phyloP scores from a whole-genome alignment of 2,329 filamentous ascomycete species.

The Tolypocladium amazonense region DNA sequence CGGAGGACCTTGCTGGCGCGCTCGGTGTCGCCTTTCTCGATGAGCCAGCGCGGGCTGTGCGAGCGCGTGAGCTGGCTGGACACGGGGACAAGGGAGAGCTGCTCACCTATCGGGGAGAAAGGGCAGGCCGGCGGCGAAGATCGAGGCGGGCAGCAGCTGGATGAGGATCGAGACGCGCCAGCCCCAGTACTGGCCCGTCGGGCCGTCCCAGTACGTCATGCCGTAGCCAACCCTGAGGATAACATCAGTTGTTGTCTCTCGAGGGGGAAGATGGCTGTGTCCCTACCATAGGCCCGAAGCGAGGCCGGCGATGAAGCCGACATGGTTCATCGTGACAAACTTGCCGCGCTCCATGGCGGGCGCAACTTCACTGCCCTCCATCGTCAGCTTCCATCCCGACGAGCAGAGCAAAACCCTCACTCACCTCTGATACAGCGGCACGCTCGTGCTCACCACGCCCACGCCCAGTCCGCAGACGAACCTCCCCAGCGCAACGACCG shows the following conservation, averaged over 20 bases:
- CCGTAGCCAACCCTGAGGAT: slow-evolving; percentile 41
- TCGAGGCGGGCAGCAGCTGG: slow-evolving; percentile 37
- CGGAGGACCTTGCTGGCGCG: slow-evolving; percentile 31
- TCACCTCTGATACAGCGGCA: slow-evolving; percentile 41
- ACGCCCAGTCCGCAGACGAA: slow-evolving; percentile 42
- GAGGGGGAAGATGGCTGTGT: background rate
- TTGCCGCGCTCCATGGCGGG: slow-evolving; percentile 41
- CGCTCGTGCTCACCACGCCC: slow-evolving; percentile 43
- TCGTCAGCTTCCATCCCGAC: too few species aligned
- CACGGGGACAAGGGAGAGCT: slow-evolving; percentile 9
- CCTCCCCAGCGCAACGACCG: slow-evolving; percentile 39
- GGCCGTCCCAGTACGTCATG: slow-evolving; percentile 39
- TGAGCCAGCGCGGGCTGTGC: slow-evolving; percentile 44
- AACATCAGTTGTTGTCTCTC: background rate
- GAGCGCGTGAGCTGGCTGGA: background rate
- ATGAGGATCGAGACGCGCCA: slow-evolving; percentile 43
- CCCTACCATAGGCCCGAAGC: slow-evolving; percentile 43
- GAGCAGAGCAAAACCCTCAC: background rate
- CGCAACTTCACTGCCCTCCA: slow-evolving; percentile 35
- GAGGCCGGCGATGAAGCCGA: slow-evolving; percentile 44
- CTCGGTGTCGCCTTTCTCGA: slow-evolving; percentile 35
- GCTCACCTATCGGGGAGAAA: slow-evolving; percentile 43
- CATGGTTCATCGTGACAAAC: slow-evolving; percentile 49
- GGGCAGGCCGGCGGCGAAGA: slow-evolving; percentile 39
- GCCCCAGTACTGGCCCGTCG: slow-evolving; percentile 31